Conservation (phyloP, 176 grass and related monocot species). For the Guadua angustifolia region DNA sequence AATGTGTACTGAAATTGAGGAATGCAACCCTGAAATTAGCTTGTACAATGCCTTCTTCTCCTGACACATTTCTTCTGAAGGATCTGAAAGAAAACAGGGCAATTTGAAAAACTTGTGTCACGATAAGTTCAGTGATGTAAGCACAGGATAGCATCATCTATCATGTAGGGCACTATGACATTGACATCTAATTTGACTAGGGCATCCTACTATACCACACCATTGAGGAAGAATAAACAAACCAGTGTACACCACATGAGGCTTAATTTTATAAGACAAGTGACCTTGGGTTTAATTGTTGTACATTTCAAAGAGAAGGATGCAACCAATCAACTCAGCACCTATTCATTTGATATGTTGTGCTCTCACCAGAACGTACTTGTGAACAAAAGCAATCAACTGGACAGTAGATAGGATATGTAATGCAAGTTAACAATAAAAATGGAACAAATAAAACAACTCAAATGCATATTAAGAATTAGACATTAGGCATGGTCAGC, state of each 20-base stretch:
- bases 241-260: background rate
- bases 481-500: background rate
- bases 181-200: conserved; percentile 15
- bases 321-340: background rate
- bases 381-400: conserved; percentile 14
- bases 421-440: conserved; percentile 17
- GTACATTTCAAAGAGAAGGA: no score
- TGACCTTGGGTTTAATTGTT: no score
- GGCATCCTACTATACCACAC: background rate
- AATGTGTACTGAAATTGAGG: conserved; percentile 98
- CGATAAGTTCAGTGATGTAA: conserved; percentile 20
- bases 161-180: background rate
- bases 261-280: conserved; percentile 12
- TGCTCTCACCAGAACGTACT: background rate
- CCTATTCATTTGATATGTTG: background rate
- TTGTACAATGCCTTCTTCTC: conserved; percentile 93
- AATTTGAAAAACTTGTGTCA: conserved; percentile 6
- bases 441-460: background rate
- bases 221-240: conserved; percentile 15
- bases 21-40: conserved; percentile 94
- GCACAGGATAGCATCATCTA: background rate
- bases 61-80: conserved; percentile 82
- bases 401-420: background rate
- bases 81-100: conserved; percentile 61
- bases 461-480: background rate